These are phyloP conservation scores for Tolypocladium album DNA, from an alignment of 2,329 filamentous ascomycete species.

Conservation along the genomic window DNA sequence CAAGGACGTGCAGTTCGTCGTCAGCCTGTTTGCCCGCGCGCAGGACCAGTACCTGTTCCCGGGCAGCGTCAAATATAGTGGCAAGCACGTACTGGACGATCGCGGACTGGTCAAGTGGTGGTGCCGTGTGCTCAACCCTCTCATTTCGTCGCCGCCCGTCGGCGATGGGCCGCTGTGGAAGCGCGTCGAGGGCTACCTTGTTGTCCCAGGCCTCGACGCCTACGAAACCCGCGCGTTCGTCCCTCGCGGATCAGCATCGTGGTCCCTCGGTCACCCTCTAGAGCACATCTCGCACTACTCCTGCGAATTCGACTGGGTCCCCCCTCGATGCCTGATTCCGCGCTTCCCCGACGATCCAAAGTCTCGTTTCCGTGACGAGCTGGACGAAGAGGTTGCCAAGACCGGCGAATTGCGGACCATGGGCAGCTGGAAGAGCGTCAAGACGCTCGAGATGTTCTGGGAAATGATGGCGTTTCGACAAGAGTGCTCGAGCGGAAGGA, in stretches of 20 bases:
- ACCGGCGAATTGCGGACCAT: conserved; percentile 40
- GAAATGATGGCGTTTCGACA: conserved; percentile 96
- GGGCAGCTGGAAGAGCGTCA: conserved; percentile 75
- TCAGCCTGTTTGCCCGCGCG: conserved; percentile 85
- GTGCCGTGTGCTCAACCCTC: conserved; percentile 75
- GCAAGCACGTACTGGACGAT: conserved; percentile 89
- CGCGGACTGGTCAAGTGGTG: conserved; percentile 89
- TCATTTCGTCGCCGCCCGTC: conserved; percentile 42
- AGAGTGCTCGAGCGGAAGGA: conserved; percentile 83
- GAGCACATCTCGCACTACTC: conserved; percentile 52
- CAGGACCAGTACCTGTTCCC: conserved; percentile 95
- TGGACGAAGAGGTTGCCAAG: conserved; percentile 71
- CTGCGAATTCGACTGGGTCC: conserved; percentile 47
- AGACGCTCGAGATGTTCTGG: conserved; percentile 87
- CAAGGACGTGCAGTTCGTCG: conserved; percentile 54
- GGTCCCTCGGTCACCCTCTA: conserved; percentile 65
- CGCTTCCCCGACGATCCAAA: conserved; percentile 95
- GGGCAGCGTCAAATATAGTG: conserved; percentile 71
- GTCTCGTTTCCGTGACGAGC: conserved; percentile 73
- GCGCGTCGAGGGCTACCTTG: conserved; percentile 62
- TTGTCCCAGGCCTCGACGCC: conserved; percentile 78
- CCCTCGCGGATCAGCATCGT: conserved; percentile 49
- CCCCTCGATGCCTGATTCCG: conserved; percentile 76
- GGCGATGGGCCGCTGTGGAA: conserved; percentile 25
- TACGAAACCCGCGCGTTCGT: conserved; percentile 73